Percentiles rank a stretch among this genome's conserved stretches.
These are phyloP conservation scores for Botrytis squamosa DNA, from an alignment of 2,329 filamentous ascomycete genomes.

Conservation along the genomic window DNA sequence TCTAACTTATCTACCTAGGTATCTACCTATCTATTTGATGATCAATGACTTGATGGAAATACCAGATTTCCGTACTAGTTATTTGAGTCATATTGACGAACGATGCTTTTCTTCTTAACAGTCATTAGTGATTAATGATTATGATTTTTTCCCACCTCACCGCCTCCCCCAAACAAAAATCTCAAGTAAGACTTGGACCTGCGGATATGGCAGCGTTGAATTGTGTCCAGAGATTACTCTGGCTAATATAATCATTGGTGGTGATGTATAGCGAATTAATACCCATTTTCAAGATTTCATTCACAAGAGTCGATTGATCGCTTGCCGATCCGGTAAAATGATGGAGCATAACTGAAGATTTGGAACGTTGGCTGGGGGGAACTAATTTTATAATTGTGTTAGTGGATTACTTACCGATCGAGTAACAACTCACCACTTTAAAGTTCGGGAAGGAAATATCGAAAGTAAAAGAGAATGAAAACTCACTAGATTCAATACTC, in stretches of 20 bases:
- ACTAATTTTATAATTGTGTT: neutral
- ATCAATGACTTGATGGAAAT: neutral
- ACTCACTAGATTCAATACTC: neutral
- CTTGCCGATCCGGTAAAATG: neutral
- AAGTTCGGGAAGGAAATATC: neutral
- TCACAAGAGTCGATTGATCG: neutral
- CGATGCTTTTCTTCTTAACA: neutral
- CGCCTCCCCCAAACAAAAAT: neutral
- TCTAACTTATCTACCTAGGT: neutral
- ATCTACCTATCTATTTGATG: neutral
- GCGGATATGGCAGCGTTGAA: neutral
- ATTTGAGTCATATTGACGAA: neutral
- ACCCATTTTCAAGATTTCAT: neutral
- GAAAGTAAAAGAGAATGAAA: too few relatives aligned
- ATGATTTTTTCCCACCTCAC: neutral
- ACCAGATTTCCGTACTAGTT: neutral
- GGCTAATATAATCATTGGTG: neutral
- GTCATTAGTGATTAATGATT: neutral
- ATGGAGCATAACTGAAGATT: neutral
- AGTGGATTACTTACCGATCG: too few relatives aligned
- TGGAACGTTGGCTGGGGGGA: neutral
- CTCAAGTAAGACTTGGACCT: neutral
- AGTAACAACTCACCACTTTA: neutral
- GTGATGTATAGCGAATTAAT: neutral
- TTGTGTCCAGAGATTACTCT: neutral